Evolutionary conservation across 106 monocot genomes (phyloP).

Genomic region (Vanilla planifolia): DNA sequence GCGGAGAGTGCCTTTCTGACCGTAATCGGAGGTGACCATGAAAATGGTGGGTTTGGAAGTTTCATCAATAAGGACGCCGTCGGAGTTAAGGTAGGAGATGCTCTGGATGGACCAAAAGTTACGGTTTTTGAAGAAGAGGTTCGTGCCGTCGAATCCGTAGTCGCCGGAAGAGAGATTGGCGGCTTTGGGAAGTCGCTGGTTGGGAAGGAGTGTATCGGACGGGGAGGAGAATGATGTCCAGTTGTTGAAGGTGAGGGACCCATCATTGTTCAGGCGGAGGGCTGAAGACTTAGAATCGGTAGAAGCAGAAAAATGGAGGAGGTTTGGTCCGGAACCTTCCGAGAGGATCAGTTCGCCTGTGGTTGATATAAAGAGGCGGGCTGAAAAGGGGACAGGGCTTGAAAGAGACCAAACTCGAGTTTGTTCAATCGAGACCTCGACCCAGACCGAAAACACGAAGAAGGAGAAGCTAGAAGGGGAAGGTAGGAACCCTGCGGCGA

Average conservation of each 20-base stretch:
- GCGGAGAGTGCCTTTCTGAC: constrained; percentile 11
- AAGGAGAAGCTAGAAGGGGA: neutral
- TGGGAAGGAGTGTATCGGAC: constrained; percentile 42
- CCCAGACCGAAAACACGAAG: constrained; percentile 39
- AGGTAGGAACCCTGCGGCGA: constrained; percentile 46
- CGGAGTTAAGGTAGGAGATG: constrained; percentile 14
- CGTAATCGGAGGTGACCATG: neutral
- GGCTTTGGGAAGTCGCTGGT: constrained; percentile 19
- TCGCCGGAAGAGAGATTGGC: constrained; percentile 7
- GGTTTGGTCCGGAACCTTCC: constrained; percentile 18
- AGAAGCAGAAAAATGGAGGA: neutral
- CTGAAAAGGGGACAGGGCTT: neutral
- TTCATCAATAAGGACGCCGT: constrained; percentile 6
- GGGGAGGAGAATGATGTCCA: constrained; percentile 46
- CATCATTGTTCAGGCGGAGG: constrained; percentile 17
- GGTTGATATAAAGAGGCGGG: constrained; percentile 23
- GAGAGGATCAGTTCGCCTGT: constrained; percentile 19
- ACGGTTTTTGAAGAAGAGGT: constrained; percentile 8
- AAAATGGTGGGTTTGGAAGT: neutral
- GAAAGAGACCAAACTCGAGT: constrained; percentile 31
- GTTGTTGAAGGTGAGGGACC: constrained; percentile 12
- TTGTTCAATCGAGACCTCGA: neutral
- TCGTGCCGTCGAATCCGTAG: constrained; percentile 24
- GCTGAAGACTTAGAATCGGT: constrained; percentile 1
- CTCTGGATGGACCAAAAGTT: constrained; percentile 4